Evolutionary conservation across 108 stramenopile genomes (phyloP).

Genomic region (Skeletonema grethae): DNA sequence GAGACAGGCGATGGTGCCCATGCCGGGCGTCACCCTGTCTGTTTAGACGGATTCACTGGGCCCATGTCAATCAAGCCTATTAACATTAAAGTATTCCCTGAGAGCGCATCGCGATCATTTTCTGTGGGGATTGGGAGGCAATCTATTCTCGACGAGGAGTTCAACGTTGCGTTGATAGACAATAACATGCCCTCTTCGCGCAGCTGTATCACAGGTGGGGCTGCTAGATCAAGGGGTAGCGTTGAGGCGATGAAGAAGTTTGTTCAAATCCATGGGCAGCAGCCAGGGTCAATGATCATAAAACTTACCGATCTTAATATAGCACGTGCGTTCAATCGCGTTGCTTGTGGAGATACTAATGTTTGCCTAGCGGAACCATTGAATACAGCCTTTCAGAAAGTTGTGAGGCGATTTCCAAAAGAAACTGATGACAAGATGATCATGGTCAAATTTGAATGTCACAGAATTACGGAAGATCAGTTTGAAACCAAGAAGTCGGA

Average conservation of each 20-base stretch:
- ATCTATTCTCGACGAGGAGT: neutral
- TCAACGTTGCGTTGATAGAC: neutral
- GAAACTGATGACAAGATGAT: neutral
- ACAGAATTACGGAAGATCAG: conserved; percentile 7
- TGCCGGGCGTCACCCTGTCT: neutral
- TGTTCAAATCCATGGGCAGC: conserved; percentile 9
- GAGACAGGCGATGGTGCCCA: neutral
- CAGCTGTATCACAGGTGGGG: conserved; percentile 7
- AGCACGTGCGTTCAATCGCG: conserved; percentile 10
- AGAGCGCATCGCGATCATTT: neutral
- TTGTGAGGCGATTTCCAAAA: neutral
- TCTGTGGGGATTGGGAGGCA: neutral
- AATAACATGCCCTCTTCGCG: neutral
- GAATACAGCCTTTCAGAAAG: conserved; percentile 7
- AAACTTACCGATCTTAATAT: conserved; percentile 11
- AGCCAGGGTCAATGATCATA: neutral
- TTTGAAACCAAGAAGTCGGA: conserved; percentile 8
- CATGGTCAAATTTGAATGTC: conserved; percentile 10
- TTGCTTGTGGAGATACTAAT: conserved; percentile 1
- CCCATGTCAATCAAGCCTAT: neutral
- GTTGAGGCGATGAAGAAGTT: conserved; percentile 13
- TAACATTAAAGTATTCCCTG: neutral
- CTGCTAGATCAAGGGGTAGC: conserved; percentile 11
- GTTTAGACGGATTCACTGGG: neutral
- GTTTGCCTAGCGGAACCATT: conserved; percentile 7